These are phyloP conservation scores for Pseudopithomyces chartarum DNA, from an alignment of 2,329 filamentous ascomycete species.

Conservation along the genomic window DNA sequence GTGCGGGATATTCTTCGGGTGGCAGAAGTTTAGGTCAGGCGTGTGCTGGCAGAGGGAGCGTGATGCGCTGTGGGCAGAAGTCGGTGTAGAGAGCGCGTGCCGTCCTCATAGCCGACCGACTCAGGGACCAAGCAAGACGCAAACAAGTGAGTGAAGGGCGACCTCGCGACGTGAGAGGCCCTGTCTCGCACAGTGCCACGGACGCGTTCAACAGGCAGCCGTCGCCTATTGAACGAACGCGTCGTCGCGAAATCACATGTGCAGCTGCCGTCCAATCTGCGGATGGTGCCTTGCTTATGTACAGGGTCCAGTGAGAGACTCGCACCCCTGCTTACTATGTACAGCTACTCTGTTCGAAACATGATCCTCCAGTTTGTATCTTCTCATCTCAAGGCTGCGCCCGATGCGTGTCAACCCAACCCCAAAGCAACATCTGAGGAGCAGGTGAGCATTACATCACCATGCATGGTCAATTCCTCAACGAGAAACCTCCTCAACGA, in stretches of 20 bases:
- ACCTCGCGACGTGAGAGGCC: neutral
- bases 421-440: neutral
- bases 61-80: constrained; percentile 5
- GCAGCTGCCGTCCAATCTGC: neutral
- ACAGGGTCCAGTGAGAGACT: too few species aligned
- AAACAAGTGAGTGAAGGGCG: neutral
- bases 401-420: neutral
- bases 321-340: neutral
- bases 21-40: constrained; percentile 3
- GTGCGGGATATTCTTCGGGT: constrained; percentile 1
- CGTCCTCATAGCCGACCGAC: constrained; percentile 7
- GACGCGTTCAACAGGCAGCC: constrained; percentile 10
- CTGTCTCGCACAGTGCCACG: constrained; percentile 4
- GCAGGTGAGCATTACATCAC: constrained; percentile 13
- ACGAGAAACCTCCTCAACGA: neutral
- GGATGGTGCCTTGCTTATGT: neutral
- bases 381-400: too few species aligned
- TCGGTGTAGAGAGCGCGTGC: constrained; percentile 11
- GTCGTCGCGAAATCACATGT: constrained; percentile 32
- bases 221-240: constrained; percentile 7
- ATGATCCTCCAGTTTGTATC: neutral
- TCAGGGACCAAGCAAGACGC: neutral
- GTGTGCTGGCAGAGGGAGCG: constrained; percentile 8
- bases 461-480: constrained; percentile 4
- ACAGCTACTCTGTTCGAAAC: neutral